Percentiles rank a stretch among this genome's conserved stretches.
phyloP scores from a whole-genome alignment of 1,284 basidiomycete genomes.

The Ganoderma sinense region DNA sequence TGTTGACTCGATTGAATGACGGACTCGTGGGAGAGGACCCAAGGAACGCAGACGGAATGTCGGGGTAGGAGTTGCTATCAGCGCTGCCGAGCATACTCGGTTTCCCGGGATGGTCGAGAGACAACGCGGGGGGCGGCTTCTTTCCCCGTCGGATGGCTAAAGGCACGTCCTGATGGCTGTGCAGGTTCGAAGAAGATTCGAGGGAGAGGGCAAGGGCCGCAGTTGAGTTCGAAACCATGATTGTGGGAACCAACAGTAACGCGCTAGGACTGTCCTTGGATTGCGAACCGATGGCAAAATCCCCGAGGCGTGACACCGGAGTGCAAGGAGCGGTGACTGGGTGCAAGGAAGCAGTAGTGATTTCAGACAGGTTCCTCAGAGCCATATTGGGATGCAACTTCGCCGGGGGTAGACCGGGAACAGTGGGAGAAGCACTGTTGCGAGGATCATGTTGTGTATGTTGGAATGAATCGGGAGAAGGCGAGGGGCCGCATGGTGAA shows the following conservation, averaged over 20 bases:
- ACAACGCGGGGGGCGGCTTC: conserved; percentile 50
- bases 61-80: conserved; percentile 53
- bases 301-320: neutral
- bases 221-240: conserved; percentile 61
- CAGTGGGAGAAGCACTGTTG: neutral
- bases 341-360: neutral
- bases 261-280: neutral
- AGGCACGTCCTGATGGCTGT: conserved; percentile 35
- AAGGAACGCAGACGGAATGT: conserved; percentile 68
- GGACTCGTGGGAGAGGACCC: conserved; percentile 53
- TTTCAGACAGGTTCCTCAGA: neutral
- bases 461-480: neutral
- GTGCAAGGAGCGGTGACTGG: neutral
- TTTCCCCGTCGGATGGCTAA: conserved; percentile 64
- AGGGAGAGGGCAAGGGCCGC: conserved; percentile 53
- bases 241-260: conserved; percentile 47
- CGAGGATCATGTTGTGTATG: neutral
- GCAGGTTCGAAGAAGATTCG: conserved; percentile 45
- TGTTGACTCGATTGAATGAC: conserved; percentile 53
- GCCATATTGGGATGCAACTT: conserved; percentile 7
- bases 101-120: conserved; percentile 34
- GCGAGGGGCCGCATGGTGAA: neutral
- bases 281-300: neutral
- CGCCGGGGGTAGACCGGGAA: neutral
- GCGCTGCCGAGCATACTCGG: conserved; percentile 21